Base-by-base conservation (phyloP, 306 rosid species). In the Malus sylvestris region DNA sequence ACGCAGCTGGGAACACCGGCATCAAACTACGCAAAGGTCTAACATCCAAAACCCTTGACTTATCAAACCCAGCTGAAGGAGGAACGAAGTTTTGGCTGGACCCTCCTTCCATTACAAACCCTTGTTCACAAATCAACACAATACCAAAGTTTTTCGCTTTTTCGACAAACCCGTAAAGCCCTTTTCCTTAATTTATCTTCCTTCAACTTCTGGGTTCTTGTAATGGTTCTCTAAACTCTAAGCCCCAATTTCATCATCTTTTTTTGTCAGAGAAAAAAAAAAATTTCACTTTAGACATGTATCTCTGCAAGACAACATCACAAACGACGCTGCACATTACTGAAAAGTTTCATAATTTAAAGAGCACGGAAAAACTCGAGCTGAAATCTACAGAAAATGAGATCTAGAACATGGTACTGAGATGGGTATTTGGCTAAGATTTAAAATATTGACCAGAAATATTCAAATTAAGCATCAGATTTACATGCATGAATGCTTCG, bases 1-100 rank as follows among this genome's bases (percentile, higher is more conserved):
- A 44, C 7, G 79, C 32, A 67, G 45, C 69, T 27, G 90, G 82
- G 73, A 83, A 90, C 65, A 90, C 85, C 0, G 92, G 92, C 33
- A 71, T 80, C 86, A 90, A 78, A 83, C 82, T 65, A 70, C 90
- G 83, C 68, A 90, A 45, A 67, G 96, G 96, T 75, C 81, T 88
- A n/a, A 88, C 80, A 85, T 88, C 92, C 70, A 86, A 69, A 81
- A 90, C 81, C 81, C 60, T 83, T 5, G 84, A 75, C 87, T 85
- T 90, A 73, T 90, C 91, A 73, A 85, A 69, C 23, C 84, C 72
- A 70, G 83, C 83, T 14, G 84, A 67, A 71, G 86, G 79, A 79
- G 88, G 79, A 85, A 73, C 86, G 45, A 81, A 75, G 77, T 74
- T 61, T 51, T 73, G 86, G 67, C 85, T 86, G 18, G 77, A 74